Evolutionary conservation across 208 protist species (phyloP).

Genomic region (Blastocrithidia nonstop): DNA sequence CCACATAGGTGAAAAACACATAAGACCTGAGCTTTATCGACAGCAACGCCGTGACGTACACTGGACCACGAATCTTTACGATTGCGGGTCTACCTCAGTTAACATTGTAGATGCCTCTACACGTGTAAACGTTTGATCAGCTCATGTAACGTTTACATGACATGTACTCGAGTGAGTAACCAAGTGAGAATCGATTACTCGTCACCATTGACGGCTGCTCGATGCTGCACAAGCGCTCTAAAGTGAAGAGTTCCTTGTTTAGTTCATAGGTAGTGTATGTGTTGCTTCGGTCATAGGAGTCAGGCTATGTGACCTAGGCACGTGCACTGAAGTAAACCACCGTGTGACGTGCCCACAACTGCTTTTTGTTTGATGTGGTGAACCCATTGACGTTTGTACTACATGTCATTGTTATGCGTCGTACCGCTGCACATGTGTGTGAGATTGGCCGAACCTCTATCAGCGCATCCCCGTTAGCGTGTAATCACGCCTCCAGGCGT

Average conservation of each 20-base stretch:
- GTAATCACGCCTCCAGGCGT: constrained; percentile 22
- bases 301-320: constrained; percentile 27
- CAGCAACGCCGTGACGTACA: too few relatives aligned
- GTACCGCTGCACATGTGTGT: constrained; percentile 5
- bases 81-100: constrained; percentile 9
- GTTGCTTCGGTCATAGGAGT: constrained; percentile 35
- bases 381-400: constrained; percentile 31
- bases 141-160: constrained; percentile 28
- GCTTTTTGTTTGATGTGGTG: constrained; percentile 28
- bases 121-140: constrained; percentile 36
- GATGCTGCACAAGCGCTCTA: constrained; percentile 24
- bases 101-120: constrained; percentile 9
- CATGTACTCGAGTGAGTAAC: constrained; percentile 31
- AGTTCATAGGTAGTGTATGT: constrained; percentile 39
- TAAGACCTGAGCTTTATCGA: too few relatives aligned
- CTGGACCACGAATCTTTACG: too few relatives aligned
- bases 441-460: constrained; percentile 56
- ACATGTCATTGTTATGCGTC: constrained; percentile 11
- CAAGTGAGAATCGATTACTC: constrained; percentile 11
- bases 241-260: constrained; percentile 26
- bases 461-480: constrained; percentile 22
- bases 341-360: constrained; percentile 22
- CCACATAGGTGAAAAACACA: constrained; percentile 14
- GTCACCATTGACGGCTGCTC: constrained; percentile 51
- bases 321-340: constrained; percentile 23